Conservation (phyloP, 1,139 yeast species). For the Nakaseomyces kungkrabaensis region DNA sequence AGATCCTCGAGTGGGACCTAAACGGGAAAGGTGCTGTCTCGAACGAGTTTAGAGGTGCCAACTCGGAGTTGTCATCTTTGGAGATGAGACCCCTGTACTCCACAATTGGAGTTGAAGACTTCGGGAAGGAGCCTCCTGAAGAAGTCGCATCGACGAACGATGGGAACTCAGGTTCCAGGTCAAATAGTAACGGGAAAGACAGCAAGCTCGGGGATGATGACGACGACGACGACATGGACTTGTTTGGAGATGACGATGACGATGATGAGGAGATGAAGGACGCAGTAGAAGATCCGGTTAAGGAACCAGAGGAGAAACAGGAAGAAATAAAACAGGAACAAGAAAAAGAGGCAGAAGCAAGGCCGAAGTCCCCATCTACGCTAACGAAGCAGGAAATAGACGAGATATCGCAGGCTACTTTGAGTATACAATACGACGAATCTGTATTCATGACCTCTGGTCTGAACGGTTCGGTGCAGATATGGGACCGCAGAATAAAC, state of each 20-base stretch:
- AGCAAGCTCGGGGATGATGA: constrained; percentile 11
- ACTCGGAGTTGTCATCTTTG: constrained; percentile 73
- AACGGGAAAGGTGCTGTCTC: constrained; percentile 49
- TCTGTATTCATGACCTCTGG: constrained; percentile 67
- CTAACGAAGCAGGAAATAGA: constrained; percentile 13
- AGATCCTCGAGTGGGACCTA: constrained; percentile 77
- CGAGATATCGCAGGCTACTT: constrained; percentile 22
- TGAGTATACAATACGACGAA: constrained; percentile 36
- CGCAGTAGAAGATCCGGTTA: neutral
- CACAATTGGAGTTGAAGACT: constrained; percentile 32
- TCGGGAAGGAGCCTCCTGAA: neutral
- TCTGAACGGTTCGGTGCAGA: constrained; percentile 69
- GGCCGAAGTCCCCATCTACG: neutral
- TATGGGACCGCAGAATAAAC: constrained; percentile 69
- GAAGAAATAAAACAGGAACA: neutral
- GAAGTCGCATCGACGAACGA: constrained; percentile 10
- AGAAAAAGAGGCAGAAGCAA: neutral
- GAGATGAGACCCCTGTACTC: constrained; percentile 67
- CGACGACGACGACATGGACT: constrained; percentile 61
- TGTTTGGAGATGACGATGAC: constrained; percentile 72
- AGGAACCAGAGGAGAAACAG: neutral
- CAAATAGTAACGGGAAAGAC: neutral
- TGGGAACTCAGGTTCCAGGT: neutral
- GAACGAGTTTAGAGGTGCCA: constrained; percentile 39
- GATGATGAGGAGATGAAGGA: constrained; percentile 25